Base-by-base conservation (phyloP, 2,329 filamentous ascomycete species). In the Raffaelea ambrosiae region DNA sequence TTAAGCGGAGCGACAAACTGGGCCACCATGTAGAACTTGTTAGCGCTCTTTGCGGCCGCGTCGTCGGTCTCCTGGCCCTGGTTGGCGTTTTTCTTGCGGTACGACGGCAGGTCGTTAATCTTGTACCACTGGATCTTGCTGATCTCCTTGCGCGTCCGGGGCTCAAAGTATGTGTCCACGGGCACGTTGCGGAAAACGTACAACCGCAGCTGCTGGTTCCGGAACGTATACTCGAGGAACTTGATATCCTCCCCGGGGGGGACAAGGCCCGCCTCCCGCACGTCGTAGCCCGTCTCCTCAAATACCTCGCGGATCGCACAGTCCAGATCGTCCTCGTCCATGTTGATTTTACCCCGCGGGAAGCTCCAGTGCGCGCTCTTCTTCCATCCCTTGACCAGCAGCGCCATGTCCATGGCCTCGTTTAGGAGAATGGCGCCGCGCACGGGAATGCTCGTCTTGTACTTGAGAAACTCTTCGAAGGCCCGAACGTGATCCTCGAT, bases 11-110 rank as follows among this genome's bases (percentile, higher is more conserved):
- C 81, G 47, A 97, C 72, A 61, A 98, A 98, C 0, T 91, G 90
- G 0, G 89, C 89, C 18, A 98, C 93, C 88, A 97, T 96, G 67
- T 96, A 98, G 63, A 96, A 97, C 60, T 91, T 96, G 63, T 87
- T 89, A 38, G 82, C 81, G 56, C 84, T 87, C 3, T 73, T 66
- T 14, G 69, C 68, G 13, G 77, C 73, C 33, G 76, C 72, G 11
- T 70, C 71, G 14, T 70, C 70, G 40, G 79, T 74, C n/a, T 81
- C 74, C 16, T 79, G 73, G 41, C 79, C 74, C 19, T 80, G 74
- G 19, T 78, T 74, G 43, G 14, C 20, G 10, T 33, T 41, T 60
- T 84, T 89, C 63, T 85, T 86, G 48, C 83, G 81, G 58, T 88
- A 82, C 0, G 86, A 88, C 1, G 93, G 91, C 22, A 98, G 75